Base-by-base conservation (phyloP, 345 rosid species). In the Aquilaria malaccensis region DNA sequence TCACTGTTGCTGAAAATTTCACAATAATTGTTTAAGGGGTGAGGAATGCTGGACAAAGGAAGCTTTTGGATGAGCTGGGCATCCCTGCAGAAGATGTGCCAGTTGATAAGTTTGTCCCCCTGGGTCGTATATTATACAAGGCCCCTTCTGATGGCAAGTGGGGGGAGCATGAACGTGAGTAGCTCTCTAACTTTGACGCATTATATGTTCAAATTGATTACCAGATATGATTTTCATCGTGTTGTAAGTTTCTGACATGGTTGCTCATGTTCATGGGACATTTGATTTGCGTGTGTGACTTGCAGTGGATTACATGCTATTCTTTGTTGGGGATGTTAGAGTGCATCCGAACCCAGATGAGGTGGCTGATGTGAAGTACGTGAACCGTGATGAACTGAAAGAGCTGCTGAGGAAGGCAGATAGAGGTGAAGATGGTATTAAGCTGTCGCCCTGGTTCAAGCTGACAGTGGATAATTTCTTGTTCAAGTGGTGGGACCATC, bases 111-210 rank as follows among this genome's bases (percentile, higher is more conserved):
- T 95, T 95, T 68, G 80, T 62, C 54, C 70, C 91, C 0, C 67
- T 93, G 56, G 84, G 88, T n/a, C 89, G 98, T 52, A 85, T 89
- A 1, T 86, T 85, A 31, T 93, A 93, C 79, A 93, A 89, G 83
- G 97, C 97, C 50, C 92, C 98, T 77, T 93, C 97, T 52, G 99
- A 89, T 67, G 97, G 97, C 61, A 87, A 86, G 69, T 93, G 98
- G 97, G 98, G 97, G 50, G 97, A 93, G 78, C 99, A 93, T 65
- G 96, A 93, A 85, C 84, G 99, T 93, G 83, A 77, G 43, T 37
- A 22, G 22, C 22, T 22, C 22, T 22, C 22, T 22, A 22, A 22
- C 22, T 22, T 57, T 9, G 33, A 13, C 53, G 2, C n/a, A 11
- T 50, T 22, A 4, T 6, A 3, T 52, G 30, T 52, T 1, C 3